These are phyloP conservation scores for Salix caprea DNA, from an alignment of 345 rosid genomes.

Conservation along the genomic window DNA sequence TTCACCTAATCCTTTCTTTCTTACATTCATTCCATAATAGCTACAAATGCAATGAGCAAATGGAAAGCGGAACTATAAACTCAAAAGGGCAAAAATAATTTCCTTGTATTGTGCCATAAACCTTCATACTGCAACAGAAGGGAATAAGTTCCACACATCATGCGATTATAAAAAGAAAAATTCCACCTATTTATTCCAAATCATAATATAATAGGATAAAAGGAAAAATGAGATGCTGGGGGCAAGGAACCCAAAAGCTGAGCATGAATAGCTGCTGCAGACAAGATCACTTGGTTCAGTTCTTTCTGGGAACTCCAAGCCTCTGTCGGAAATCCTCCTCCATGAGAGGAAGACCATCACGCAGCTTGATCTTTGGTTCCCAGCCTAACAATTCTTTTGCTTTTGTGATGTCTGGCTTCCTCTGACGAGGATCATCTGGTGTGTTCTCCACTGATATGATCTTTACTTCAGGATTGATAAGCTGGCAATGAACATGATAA, in stretches of 20 bases:
- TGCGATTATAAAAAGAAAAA: too few relatives aligned
- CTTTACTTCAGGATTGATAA: constrained; percentile 69
- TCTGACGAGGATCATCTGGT: constrained; percentile 92
- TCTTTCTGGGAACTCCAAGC: constrained; percentile 51
- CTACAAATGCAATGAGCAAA: too few relatives aligned
- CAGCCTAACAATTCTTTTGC: constrained; percentile 82
- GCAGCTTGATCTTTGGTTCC: constrained; percentile 83
- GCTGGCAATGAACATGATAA: constrained; percentile 35
- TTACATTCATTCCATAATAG: too few relatives aligned
- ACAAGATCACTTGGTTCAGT: constrained; percentile 22
- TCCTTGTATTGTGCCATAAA: too few relatives aligned
- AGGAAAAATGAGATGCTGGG: not conserved
- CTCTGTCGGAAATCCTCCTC: constrained; percentile 87
- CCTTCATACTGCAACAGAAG: too few relatives aligned
- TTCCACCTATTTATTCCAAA: too few relatives aligned
- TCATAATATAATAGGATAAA: too few relatives aligned
- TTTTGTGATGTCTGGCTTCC: constrained; percentile 83
- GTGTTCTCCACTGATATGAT: constrained; percentile 76
- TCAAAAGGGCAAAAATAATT: too few relatives aligned
- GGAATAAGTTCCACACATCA: too few relatives aligned
- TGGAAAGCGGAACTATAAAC: too few relatives aligned
- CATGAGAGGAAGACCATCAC: constrained; percentile 90
- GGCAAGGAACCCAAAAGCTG: not conserved
- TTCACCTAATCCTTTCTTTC: too few relatives aligned
- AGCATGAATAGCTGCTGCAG: not conserved